Base-by-base conservation (phyloP, 257 asterid genomes). In the Fraxinus anomala region DNA sequence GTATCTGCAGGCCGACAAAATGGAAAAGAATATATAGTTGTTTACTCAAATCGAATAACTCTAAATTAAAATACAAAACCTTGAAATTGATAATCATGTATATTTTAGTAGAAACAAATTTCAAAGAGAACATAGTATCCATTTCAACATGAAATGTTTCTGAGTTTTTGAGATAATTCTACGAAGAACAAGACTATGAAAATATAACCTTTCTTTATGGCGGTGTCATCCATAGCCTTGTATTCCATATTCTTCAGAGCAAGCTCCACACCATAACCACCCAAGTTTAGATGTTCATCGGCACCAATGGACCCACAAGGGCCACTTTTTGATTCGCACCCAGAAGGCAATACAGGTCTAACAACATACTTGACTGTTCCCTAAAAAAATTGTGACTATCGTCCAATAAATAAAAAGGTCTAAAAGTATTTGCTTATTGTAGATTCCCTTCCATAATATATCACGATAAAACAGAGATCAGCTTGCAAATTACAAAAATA, bases 181-280 rank as follows among this genome's bases (percentile, higher is more conserved):
- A 69, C 56, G 72, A 31, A 72, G 33, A 80, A 78, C 59, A 77
- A 80, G 72, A 70, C 16, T 28, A 81, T 4, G 9, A 67, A 37
- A 65, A 71, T 21, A 82, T 51, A 65, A 92, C 99, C 97, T 90
- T 91, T 92, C 83, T 89, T 93, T 28, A 96, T 77, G 12, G 88
- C 84, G 77, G 92, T 93, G 85, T 96, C 99, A 88, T 96, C 99
- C 94, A 96, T 96, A 78, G 99, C 97, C 83, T 96, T 96, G 85
- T 96, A 96, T 80, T 96, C 99, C 99, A 96, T 96, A 85, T 96
- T 96, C 89, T 96, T 96, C 91, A 96, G 82, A 73, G 99, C 99
- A 85, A 96, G 99, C 89, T 96, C 99, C 81, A 96, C 99, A 65
- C 99, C 99, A 81, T 96, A 96, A 73, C 99, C 99, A 81, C 94